These are phyloP conservation scores for Trypethelium eluteriae DNA, from an alignment of 495 filamentous ascomycete genomes.

Conservation along the genomic window DNA sequence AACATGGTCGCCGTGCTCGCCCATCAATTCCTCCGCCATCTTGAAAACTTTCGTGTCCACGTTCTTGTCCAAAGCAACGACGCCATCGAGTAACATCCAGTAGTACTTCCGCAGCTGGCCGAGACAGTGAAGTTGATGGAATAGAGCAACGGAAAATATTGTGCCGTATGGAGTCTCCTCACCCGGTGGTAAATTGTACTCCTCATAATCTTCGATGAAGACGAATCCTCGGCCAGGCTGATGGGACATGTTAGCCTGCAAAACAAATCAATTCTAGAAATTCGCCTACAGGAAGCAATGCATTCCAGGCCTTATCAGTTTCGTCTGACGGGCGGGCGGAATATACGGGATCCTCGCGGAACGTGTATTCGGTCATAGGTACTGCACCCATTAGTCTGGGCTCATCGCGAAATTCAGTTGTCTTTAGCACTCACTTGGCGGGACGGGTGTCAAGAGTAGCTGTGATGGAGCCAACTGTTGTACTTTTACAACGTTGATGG, in stretches of 20 bases:
- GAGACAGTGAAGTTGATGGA: conserved; percentile 27
- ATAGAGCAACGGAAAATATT: conserved; percentile 17
- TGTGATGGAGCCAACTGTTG: conserved; percentile 8
- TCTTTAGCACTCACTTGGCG: neutral
- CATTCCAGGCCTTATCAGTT: neutral
- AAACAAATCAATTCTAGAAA: neutral
- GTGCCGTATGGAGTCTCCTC: conserved; percentile 17
- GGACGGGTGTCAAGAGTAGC: neutral
- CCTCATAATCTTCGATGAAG: conserved; percentile 13
- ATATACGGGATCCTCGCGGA: conserved; percentile 2
- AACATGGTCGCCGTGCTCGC: conserved; percentile 13
- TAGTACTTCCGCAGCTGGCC: conserved; percentile 18
- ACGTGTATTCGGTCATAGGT: conserved; percentile 2
- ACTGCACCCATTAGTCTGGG: neutral
- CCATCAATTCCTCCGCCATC: neutral
- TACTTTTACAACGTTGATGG: conserved; percentile 8
- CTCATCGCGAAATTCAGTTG: neutral
- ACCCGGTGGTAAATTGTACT: conserved; percentile 16
- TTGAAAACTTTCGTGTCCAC: neutral
- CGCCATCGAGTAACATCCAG: conserved; percentile 14
- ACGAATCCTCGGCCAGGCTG: conserved; percentile 19
- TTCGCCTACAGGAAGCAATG: neutral
- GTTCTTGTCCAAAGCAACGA: conserved; percentile 15
- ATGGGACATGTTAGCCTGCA: neutral
- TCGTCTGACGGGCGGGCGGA: neutral